Conservation (phyloP, 192 early-diverging fungal species). For the Umbelopsis ramanniana region DNA sequence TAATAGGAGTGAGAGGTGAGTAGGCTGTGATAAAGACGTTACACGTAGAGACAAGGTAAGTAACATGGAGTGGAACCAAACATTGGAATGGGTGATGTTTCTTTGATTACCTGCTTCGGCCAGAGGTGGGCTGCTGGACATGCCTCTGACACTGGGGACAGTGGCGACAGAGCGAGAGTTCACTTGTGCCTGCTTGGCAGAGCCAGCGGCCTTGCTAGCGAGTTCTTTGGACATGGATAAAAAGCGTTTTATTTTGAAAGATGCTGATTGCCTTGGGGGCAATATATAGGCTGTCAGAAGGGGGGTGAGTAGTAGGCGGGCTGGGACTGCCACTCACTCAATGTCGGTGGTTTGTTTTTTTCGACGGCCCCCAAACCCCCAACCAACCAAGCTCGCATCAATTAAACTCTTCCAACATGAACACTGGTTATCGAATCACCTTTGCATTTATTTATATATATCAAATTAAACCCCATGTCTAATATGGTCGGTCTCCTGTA, state of each 20-base stretch:
- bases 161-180: background rate
- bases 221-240: constrained; percentile 18
- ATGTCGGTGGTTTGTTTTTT: background rate
- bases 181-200: background rate
- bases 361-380: background rate
- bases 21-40: background rate
- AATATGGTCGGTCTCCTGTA: background rate
- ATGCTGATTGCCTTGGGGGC: background rate
- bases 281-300: background rate
- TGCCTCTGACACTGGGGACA: background rate
- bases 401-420: background rate
- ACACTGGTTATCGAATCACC: background rate
- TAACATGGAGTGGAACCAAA: background rate
- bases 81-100: background rate
- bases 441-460: too few species aligned
- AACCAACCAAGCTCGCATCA: background rate
- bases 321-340: background rate
- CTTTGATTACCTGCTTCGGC: background rate
- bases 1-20: constrained; percentile 12
- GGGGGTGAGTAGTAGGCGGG: too few species aligned
- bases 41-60: background rate
- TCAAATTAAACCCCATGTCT: too few species aligned
- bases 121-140: background rate
- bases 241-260: constrained; percentile 20
- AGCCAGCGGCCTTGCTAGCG: constrained; percentile 3